Conservation (phyloP, 768 basidiomycete species). For the Termitomyces sp. region DNA sequence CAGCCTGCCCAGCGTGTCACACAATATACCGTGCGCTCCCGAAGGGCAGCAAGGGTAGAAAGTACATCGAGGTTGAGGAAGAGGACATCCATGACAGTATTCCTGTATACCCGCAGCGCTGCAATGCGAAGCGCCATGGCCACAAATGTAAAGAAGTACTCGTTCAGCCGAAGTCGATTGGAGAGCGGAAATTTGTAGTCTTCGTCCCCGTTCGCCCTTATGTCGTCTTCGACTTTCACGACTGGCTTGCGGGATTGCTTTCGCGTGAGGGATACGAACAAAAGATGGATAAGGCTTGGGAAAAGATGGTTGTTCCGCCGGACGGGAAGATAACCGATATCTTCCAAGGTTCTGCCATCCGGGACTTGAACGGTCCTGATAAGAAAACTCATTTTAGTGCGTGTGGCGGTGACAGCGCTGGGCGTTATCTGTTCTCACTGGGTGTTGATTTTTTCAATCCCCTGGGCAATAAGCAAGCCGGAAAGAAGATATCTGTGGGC, state of each 20-base stretch:
- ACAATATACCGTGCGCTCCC: not conserved
- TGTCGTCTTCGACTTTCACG: slow-evolving; percentile 19
- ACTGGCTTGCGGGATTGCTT: slow-evolving; percentile 23
- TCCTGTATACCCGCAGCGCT: slow-evolving; percentile 2
- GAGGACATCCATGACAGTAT: not conserved
- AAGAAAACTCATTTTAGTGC: not conserved
- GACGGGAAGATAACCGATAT: not conserved
- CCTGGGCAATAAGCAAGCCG: no score
- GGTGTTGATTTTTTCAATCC: no score
- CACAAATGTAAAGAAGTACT: slow-evolving; percentile 6
- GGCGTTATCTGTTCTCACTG: not conserved
- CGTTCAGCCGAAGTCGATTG: slow-evolving; percentile 4
- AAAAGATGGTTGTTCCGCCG: not conserved
- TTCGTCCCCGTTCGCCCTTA: slow-evolving; percentile 17
- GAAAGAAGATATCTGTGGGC: no score
- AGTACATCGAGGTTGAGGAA: not conserved
- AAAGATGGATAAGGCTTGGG: slow-evolving; percentile 14
- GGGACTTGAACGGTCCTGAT: not conserved
- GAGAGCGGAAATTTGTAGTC: not conserved
- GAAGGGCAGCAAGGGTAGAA: not conserved
- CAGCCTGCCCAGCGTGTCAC: not conserved
- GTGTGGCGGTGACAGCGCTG: not conserved
- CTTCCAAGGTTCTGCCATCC: not conserved
- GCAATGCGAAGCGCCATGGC: slow-evolving; percentile 10
- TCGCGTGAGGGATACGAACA: slow-evolving; percentile 17